These are phyloP conservation scores for Paecilomyces niveus DNA, from an alignment of 2,329 filamentous ascomycete species.

Conservation along the genomic window DNA sequence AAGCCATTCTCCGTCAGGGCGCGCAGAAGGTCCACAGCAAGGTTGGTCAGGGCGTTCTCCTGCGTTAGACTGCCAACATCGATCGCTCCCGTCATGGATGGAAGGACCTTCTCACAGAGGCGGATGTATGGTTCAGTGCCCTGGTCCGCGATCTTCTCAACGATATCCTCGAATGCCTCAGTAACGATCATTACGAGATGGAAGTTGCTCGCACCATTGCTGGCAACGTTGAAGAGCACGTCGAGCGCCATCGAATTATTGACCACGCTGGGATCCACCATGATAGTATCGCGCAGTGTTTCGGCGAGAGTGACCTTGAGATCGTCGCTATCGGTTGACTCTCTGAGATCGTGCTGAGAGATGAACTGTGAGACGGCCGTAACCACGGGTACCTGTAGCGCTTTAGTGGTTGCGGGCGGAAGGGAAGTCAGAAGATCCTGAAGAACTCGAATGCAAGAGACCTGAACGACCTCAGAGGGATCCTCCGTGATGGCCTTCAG, in stretches of 20 bases:
- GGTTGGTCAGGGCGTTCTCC: slow-evolving; percentile 69
- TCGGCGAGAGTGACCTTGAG: slow-evolving; percentile 85
- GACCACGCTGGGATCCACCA: slow-evolving; percentile 67
- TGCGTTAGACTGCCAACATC: slow-evolving; percentile 80
- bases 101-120: slow-evolving; percentile 78
- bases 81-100: slow-evolving; percentile 80
- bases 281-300: slow-evolving; percentile 74
- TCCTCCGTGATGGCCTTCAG: slow-evolving; percentile 70
- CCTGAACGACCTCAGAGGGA: slow-evolving; percentile 79
- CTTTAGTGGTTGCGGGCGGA: slow-evolving; percentile 43
- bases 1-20: slow-evolving; percentile 75
- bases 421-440: slow-evolving; percentile 59
- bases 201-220: slow-evolving; percentile 82
- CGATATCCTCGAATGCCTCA: slow-evolving; percentile 87
- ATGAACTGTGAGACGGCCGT: slow-evolving; percentile 64
- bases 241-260: slow-evolving; percentile 66
- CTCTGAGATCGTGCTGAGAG: slow-evolving; percentile 68
- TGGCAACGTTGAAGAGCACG: slow-evolving; percentile 80
- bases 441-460: slow-evolving; percentile 80
- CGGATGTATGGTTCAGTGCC: slow-evolving; percentile 64
- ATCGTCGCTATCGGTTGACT: slow-evolving; percentile 84
- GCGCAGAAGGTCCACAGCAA: slow-evolving; percentile 77
- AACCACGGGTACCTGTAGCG: slow-evolving; percentile 56
- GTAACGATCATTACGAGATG: slow-evolving; percentile 81
- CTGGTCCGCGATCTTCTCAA: slow-evolving; percentile 57